Conservation (phyloP, 2,329 filamentous ascomycete genomes). For the Penicillium sp. region DNA sequence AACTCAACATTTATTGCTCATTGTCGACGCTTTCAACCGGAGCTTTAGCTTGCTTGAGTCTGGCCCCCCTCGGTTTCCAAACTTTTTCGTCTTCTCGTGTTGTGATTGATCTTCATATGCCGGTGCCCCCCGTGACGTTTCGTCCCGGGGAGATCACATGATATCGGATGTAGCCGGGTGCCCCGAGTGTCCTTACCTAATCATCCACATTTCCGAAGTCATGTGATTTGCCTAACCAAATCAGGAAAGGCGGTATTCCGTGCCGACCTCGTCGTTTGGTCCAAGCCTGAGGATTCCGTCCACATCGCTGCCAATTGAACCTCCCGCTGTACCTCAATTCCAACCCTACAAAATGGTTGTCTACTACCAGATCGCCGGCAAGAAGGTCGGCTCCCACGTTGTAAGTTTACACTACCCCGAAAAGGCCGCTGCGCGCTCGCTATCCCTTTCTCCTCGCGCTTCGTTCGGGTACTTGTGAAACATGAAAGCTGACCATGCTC, state of each 20-base stretch:
- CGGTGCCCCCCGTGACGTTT: not conserved
- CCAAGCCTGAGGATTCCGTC: slow-evolving; percentile 26
- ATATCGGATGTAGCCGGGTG: slow-evolving; percentile 3
- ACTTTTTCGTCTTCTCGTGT: not conserved
- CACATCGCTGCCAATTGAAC: slow-evolving; percentile 24
- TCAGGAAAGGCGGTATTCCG: slow-evolving; percentile 19
- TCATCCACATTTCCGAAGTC: slow-evolving; percentile 1
- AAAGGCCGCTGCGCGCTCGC: slow-evolving; percentile 3
- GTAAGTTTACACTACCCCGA: slow-evolving; percentile 36
- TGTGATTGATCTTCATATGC: not conserved
- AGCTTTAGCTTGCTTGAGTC: not conserved
- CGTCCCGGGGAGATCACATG: slow-evolving; percentile 18
- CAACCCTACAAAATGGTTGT: slow-evolving; percentile 47
- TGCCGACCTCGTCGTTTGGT: slow-evolving; percentile 24
- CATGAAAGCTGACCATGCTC: slow-evolving; percentile 14
- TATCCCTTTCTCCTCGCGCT: slow-evolving; percentile 21
- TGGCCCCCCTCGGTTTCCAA: not conserved
- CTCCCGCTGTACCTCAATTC: slow-evolving; percentile 19
- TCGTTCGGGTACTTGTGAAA: slow-evolving; percentile 13
- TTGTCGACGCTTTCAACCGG: not conserved
- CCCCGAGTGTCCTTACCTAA: not conserved
- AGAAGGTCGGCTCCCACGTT: slow-evolving; percentile 51
- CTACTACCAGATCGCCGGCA: slow-evolving; percentile 51
- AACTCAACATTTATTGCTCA: not conserved
- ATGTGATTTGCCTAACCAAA: slow-evolving; percentile 17